Base-by-base conservation (phyloP, 2,329 filamentous ascomycete species). In the Taxawa tesnikishii region DNA sequence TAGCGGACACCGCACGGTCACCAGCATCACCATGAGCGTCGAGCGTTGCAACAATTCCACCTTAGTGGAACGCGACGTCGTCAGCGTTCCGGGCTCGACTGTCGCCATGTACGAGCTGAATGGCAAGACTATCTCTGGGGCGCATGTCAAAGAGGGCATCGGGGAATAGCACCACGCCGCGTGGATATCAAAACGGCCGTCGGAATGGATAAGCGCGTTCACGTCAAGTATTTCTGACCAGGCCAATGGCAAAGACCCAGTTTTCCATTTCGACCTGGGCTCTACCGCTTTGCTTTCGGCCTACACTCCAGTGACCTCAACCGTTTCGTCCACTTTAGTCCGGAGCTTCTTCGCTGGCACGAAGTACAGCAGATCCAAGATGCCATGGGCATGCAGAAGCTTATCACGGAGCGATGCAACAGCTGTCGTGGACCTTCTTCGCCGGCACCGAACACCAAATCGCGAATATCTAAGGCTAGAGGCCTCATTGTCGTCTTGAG, bases 31-130 rank as follows among this genome's bases (percentile, higher is more conserved):
- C 66, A 63, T 45, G 68, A 62, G 41, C 73, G 70, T 58, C 64
- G n/a, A n/a, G n/a, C n/a, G n/a, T n/a, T n/a, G 70, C 38, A 36
- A 38, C 28, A 58, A 60, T 23, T 58, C 62, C 4, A 45, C 42
- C 38, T 57, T 58, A 18, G 55, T 66, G 30, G 55, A 59, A 11
- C 53, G 60, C 21, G 59, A 63, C 29, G 62, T 69, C 35, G 68
- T 73, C 33, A 66, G 69, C 33, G 67, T 76, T 31, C 62, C 68
- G 25, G 72, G 68, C 26, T 67, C 76, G 18, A 76, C 73, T 31
- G 70, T 76, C 44, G 73, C 76, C 34, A 69, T 79, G 35, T 94
- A 87, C 59, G 68, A 79, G 51, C 62, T 87, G 32, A 72, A 79
- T 38, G 79, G 77, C 38, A 46, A 75, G 48, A 41, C 61, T 19